Percentiles rank a stretch among this genome's conserved stretches.
phyloP scores from a whole-genome alignment of 257 asterid genomes.

The Linderniella brevidens region DNA sequence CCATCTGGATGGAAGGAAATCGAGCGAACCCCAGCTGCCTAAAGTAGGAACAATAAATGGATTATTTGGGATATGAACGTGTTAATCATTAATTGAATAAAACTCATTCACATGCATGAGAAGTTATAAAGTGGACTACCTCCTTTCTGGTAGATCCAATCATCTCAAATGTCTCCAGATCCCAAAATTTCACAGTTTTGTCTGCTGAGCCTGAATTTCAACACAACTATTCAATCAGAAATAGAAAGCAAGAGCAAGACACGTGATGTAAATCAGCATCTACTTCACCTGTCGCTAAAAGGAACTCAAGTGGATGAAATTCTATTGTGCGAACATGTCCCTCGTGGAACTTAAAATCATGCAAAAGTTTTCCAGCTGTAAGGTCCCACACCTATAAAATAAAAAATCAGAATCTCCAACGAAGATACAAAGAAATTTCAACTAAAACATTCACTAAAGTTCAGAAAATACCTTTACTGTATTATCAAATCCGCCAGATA shows the following conservation, averaged over 20 bases:
- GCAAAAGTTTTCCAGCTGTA: slow-evolving; percentile 97
- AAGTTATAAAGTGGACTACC: slow-evolving; percentile 30
- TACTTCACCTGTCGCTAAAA: slow-evolving; percentile 75
- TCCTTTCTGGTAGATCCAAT: slow-evolving; percentile 90
- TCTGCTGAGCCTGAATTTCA: slow-evolving; percentile 84
- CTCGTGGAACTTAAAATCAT: slow-evolving; percentile 85
- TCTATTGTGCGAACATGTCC: slow-evolving; percentile 89
- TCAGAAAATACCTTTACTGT: slow-evolving; percentile 59
- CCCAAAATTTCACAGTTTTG: slow-evolving; percentile 94
- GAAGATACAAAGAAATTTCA: slow-evolving; percentile 6
- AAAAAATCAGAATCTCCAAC: slow-evolving; percentile 12
- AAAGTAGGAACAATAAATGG: slow-evolving; percentile 15
- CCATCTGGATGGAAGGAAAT: slow-evolving; percentile 88
- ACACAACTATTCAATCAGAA: slow-evolving; percentile 2
- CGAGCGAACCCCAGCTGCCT: slow-evolving; percentile 85
- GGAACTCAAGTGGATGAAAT: slow-evolving; percentile 94
- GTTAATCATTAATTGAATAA: slow-evolving; percentile 2
- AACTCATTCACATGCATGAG: slow-evolving; percentile 5
- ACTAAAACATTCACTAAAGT: slow-evolving; percentile 6
- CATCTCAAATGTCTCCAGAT: slow-evolving; percentile 97
- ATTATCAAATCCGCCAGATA: slow-evolving; percentile 95
- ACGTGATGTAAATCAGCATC: not conserved
- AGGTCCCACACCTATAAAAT: slow-evolving; percentile 85
- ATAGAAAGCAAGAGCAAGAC: not conserved
- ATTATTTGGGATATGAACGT: slow-evolving; percentile 2